phyloP scores from a whole-genome alignment of 345 rosid species.

The Hypericum androsaemum region DNA sequence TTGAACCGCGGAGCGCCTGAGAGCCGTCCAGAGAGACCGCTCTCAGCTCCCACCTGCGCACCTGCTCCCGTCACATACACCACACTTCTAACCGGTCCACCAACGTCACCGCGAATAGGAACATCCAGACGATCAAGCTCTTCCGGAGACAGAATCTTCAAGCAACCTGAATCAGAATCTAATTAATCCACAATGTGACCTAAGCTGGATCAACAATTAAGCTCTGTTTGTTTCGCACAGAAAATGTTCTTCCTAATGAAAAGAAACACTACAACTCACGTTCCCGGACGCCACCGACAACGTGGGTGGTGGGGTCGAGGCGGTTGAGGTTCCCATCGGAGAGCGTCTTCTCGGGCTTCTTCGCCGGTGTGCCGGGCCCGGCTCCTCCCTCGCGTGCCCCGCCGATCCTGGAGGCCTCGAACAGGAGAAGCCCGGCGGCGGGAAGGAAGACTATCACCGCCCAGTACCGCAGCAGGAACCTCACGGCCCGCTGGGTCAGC shows the following conservation, averaged over 20 bases:
- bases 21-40: conserved; percentile 19
- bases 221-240: no score
- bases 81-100: conserved; percentile 43
- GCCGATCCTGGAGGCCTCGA: not conserved
- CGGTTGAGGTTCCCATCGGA: conserved; percentile 37
- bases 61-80: conserved; percentile 42
- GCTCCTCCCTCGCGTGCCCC: conserved; percentile 1
- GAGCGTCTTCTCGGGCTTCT: conserved; percentile 17
- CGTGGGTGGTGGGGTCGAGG: conserved; percentile 42
- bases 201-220: not conserved
- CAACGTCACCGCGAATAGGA: conserved; percentile 30
- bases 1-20: conserved; percentile 50
- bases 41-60: conserved; percentile 13
- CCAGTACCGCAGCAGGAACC: conserved; percentile 60
- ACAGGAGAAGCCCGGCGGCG: conserved; percentile 36
- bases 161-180: conserved; percentile 50
- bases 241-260: no score
- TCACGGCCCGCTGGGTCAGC: conserved; percentile 32
- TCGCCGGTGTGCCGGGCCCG: conserved; percentile 14
- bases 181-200: not conserved
- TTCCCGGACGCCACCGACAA: conserved; percentile 34
- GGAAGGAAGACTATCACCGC: conserved; percentile 38
- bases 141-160: conserved; percentile 64
- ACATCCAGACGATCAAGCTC: conserved; percentile 63
- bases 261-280: conserved; percentile 26